phyloP scores from a whole-genome alignment of 2,329 filamentous ascomycete genomes.

The Rugonectria rugulosa region DNA sequence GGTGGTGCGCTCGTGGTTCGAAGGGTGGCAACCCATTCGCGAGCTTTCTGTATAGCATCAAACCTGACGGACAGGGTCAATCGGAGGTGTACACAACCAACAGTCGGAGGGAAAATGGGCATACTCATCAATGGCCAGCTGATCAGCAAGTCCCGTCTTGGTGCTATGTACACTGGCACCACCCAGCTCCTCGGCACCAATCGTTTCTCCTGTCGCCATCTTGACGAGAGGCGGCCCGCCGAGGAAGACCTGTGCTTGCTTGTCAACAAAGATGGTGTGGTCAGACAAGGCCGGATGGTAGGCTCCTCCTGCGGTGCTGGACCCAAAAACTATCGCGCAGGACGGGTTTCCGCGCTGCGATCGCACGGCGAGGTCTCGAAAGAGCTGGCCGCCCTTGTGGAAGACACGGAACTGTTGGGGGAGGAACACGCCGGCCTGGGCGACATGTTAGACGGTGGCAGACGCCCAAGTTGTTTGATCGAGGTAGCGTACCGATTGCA shows the following conservation, averaged over 20 bases:
- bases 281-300: slow-evolving; percentile 37
- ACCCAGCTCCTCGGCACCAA: slow-evolving; percentile 51
- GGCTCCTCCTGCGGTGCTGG: slow-evolving; percentile 43
- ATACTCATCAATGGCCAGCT: slow-evolving; percentile 50
- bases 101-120: background rate
- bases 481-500: slow-evolving; percentile 45
- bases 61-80: slow-evolving; percentile 7
- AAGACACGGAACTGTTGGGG: slow-evolving; percentile 55
- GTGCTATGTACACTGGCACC: slow-evolving; percentile 51
- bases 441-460: slow-evolving; percentile 34
- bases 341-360: slow-evolving; percentile 47
- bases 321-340: slow-evolving; percentile 54
- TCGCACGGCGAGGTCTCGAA: slow-evolving; percentile 49
- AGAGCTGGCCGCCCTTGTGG: slow-evolving; percentile 47
- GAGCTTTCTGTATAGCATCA: slow-evolving; percentile 22
- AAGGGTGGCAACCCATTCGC: slow-evolving; percentile 46
- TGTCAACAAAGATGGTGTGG: slow-evolving; percentile 48
- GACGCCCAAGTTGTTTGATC: background rate
- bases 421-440: slow-evolving; percentile 40
- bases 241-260: slow-evolving; percentile 53
- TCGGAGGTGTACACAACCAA: background rate
- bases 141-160: slow-evolving; percentile 51
- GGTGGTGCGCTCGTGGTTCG: slow-evolving; percentile 42
- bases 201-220: slow-evolving; percentile 54
- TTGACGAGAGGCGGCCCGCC: slow-evolving; percentile 54